Conservation (phyloP, 2,329 filamentous ascomycete genomes). For the Cucurbitaria berberidis region DNA sequence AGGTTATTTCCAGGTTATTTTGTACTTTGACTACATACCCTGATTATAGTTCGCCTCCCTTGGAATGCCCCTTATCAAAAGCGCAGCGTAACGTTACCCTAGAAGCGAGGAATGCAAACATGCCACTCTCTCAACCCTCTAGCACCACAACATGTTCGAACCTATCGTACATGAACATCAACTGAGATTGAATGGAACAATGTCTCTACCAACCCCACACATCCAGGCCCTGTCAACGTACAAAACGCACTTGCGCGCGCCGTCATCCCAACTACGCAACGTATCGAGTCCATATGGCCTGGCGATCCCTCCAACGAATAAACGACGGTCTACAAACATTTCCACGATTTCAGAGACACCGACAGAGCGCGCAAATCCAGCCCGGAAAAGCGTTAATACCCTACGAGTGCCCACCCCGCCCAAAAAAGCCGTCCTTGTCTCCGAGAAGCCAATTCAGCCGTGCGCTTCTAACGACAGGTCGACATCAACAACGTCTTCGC, state of each 20-base stretch:
- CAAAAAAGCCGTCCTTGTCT: constrained; percentile 10
- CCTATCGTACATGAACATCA: not conserved
- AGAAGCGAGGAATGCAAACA: not conserved
- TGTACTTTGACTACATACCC: not conserved
- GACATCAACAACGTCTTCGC: not conserved
- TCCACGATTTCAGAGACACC: constrained; percentile 6
- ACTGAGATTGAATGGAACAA: not conserved
- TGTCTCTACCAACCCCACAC: constrained; percentile 6
- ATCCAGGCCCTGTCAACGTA: constrained; percentile 5
- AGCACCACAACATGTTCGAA: not conserved
- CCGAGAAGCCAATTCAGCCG: constrained; percentile 9
- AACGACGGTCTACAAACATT: constrained; percentile 2
- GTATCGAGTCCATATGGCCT: constrained; percentile 23
- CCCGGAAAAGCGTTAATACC: not conserved
- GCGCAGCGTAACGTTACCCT: not conserved
- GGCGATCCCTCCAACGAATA: constrained; percentile 12
- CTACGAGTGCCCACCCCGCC: not conserved
- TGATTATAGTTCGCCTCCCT: not conserved
- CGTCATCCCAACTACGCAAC: constrained; percentile 8
- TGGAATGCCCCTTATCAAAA: not conserved
- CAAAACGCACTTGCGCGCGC: not conserved
- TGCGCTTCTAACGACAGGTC: not conserved
- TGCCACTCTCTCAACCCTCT: not conserved
- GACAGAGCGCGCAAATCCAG: constrained; percentile 1
- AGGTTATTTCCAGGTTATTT: not conserved